A percentile compares a stretch with the other conserved stretches of the same genome.
phyloP scores from a whole-genome alignment of 305 asterid genomes.

The Coffea humblotiana region DNA sequence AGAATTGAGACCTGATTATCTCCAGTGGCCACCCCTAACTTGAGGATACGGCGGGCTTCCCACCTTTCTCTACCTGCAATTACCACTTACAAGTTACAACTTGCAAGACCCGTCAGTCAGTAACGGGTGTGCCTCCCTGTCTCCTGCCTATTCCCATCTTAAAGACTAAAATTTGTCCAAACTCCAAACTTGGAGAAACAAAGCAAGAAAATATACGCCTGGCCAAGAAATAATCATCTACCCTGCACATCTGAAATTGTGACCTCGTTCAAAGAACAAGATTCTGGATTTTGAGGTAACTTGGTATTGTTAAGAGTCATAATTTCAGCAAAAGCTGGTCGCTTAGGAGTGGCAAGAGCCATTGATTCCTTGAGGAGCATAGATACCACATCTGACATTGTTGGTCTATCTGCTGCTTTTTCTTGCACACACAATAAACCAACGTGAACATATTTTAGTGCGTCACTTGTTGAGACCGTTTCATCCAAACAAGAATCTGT shows the following conservation, averaged over 20 bases:
- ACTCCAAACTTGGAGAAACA: too few species aligned
- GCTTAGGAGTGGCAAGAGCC: neutral
- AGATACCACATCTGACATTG: constrained; percentile 18
- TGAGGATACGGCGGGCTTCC: too few species aligned
- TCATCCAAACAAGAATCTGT: constrained; percentile 11
- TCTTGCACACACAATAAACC: constrained; percentile 29
- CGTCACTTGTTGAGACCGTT: neutral
- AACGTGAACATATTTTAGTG: constrained; percentile 16
- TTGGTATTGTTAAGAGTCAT: neutral
- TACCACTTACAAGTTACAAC: too few species aligned
- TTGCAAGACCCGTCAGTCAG: too few species aligned
- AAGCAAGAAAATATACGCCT: too few species aligned
- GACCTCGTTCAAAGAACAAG: neutral
- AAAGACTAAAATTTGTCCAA: too few species aligned
- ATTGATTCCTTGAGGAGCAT: constrained; percentile 15
- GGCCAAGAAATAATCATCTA: neutral
- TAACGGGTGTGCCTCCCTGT: too few species aligned
- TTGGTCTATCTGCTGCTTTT: constrained; percentile 25
- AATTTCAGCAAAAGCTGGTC: neutral
- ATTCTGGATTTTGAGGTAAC: neutral
- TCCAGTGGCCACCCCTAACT: too few species aligned
- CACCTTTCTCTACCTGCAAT: too few species aligned
- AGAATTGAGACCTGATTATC: too few species aligned
- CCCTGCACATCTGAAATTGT: neutral
- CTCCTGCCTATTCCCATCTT: too few species aligned